These are phyloP conservation scores for Eucalyptus regnans DNA, from an alignment of 345 rosid species.

Conservation along the genomic window DNA sequence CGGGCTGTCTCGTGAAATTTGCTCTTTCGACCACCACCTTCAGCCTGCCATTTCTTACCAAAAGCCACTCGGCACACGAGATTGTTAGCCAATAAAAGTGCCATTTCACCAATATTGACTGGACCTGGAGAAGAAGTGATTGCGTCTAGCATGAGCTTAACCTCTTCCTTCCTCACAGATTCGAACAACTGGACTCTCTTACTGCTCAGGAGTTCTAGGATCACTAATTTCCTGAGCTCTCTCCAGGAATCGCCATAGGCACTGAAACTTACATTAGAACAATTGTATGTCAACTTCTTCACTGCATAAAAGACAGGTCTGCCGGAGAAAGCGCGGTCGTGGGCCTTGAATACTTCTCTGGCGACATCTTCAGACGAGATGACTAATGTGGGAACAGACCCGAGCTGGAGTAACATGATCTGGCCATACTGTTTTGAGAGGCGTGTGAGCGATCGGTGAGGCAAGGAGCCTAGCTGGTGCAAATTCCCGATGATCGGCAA, in stretches of 20 bases:
- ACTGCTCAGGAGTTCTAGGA: slow-evolving; percentile 16
- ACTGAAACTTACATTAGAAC: slow-evolving; percentile 7
- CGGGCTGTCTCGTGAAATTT: slow-evolving; percentile 3
- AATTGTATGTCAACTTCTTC: slow-evolving; percentile 4
- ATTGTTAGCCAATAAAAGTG: slow-evolving; percentile 1
- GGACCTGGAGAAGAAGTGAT: not conserved
- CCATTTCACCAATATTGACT: slow-evolving; percentile 8
- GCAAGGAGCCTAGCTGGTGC: slow-evolving; percentile 15
- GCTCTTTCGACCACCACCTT: not conserved
- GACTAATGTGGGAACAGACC: slow-evolving; percentile 23
- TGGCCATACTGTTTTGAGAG: slow-evolving; percentile 20
- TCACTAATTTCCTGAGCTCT: slow-evolving; percentile 15
- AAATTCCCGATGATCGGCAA: slow-evolving; percentile 27
- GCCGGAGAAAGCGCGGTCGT: slow-evolving; percentile 25
- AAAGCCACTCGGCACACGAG: slow-evolving; percentile 17
- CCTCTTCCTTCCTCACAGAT: slow-evolving; percentile 18
- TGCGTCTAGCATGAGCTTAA: not conserved
- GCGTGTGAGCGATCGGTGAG: slow-evolving; percentile 11
- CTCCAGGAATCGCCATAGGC: slow-evolving; percentile 32
- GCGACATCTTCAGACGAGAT: slow-evolving; percentile 25
- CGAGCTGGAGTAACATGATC: slow-evolving; percentile 29
- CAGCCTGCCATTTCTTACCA: slow-evolving; percentile 12
- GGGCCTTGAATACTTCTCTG: slow-evolving; percentile 17
- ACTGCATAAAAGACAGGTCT: slow-evolving; percentile 5
- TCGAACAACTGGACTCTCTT: slow-evolving; percentile 28